A percentile compares a stretch with the other conserved stretches of the same genome.
Evolutionary conservation across 1,139 yeast genomes (phyloP).

Genomic region (Martiniozyma asiatica): DNA sequence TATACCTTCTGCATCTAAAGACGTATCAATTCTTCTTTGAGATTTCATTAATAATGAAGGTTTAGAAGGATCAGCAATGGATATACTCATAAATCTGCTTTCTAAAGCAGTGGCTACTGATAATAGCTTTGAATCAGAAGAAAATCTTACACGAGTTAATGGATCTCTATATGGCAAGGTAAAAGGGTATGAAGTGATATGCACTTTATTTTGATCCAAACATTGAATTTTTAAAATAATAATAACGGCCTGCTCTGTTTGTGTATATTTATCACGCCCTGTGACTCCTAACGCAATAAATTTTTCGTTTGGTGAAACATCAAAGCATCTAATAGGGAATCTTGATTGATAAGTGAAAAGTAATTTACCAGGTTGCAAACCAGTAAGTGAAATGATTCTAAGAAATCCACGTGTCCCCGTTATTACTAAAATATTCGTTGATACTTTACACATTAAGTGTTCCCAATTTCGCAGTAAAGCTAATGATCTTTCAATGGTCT

Average conservation of each 20-base stretch:
- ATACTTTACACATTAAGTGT: slow-evolving; percentile 51
- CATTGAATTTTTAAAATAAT: slow-evolving; percentile 26
- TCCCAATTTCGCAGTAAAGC: slow-evolving; percentile 38
- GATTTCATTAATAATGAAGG: slow-evolving; percentile 68
- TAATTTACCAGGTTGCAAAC: slow-evolving; percentile 38
- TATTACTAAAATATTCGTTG: slow-evolving; percentile 48
- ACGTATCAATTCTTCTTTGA: slow-evolving; percentile 44
- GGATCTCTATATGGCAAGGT: slow-evolving; percentile 83
- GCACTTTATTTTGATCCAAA: no score
- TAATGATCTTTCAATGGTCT: slow-evolving; percentile 10
- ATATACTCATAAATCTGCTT: slow-evolving; percentile 64
- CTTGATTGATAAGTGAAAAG: slow-evolving; percentile 59
- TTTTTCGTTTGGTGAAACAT: slow-evolving; percentile 52
- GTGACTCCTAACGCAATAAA: slow-evolving; percentile 74
- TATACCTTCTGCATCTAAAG: slow-evolving; percentile 75
- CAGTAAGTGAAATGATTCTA: slow-evolving; percentile 46
- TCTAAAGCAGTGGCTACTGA: slow-evolving; percentile 81
- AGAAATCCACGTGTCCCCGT: slow-evolving; percentile 68
- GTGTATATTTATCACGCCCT: slow-evolving; percentile 59
- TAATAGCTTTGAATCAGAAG: slow-evolving; percentile 55
- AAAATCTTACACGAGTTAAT: slow-evolving; percentile 59
- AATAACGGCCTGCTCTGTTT: slow-evolving; percentile 71
- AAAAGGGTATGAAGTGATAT: slow-evolving; percentile 30
- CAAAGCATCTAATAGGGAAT: slow-evolving; percentile 70
- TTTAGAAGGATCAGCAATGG: slow-evolving; percentile 46